phyloP scores from a whole-genome alignment of 73 alveolate species.

The Uronychia binucleata region DNA sequence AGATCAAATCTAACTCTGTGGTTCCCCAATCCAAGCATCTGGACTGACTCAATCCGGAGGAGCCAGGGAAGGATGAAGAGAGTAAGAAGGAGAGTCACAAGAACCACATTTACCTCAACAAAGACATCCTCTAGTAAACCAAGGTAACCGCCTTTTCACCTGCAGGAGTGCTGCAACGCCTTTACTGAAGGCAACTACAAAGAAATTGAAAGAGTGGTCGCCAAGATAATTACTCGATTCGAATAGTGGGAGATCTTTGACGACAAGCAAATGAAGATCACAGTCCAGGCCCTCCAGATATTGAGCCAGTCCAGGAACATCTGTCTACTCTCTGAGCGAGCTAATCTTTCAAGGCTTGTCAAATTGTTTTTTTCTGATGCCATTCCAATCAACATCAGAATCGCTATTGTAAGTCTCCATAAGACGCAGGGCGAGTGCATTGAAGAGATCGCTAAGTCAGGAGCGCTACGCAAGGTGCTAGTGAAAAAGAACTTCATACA shows the following conservation, averaged over 20 bases:
- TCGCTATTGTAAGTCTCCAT: slow-evolving; percentile 4
- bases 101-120: slow-evolving; percentile 2
- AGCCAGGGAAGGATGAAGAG: background rate
- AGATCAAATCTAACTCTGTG: no score
- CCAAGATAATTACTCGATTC: slow-evolving; percentile 28
- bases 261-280: slow-evolving; percentile 14
- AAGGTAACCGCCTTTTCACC: background rate
- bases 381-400: slow-evolving; percentile 10
- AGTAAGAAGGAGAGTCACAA: background rate
- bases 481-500: slow-evolving; percentile 24
- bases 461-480: slow-evolving; percentile 32
- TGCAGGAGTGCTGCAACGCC: slow-evolving; percentile 25
- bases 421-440: slow-evolving; percentile 12
- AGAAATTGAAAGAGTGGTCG: slow-evolving; percentile 41
- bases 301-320: slow-evolving; percentile 32
- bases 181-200: slow-evolving; percentile 16
- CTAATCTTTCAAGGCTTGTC: slow-evolving; percentile 9
- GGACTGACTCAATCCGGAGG: background rate
- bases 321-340: slow-evolving; percentile 3
- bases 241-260: slow-evolving; percentile 49
- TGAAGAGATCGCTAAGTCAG: slow-evolving; percentile 23
- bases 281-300: slow-evolving; percentile 5
- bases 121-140: background rate
- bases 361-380: slow-evolving; percentile 19
- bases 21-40: background rate